These are phyloP conservation scores for Thecaphora thlaspeos DNA, from an alignment of 1,284 basidiomycete genomes.

Conservation along the genomic window DNA sequence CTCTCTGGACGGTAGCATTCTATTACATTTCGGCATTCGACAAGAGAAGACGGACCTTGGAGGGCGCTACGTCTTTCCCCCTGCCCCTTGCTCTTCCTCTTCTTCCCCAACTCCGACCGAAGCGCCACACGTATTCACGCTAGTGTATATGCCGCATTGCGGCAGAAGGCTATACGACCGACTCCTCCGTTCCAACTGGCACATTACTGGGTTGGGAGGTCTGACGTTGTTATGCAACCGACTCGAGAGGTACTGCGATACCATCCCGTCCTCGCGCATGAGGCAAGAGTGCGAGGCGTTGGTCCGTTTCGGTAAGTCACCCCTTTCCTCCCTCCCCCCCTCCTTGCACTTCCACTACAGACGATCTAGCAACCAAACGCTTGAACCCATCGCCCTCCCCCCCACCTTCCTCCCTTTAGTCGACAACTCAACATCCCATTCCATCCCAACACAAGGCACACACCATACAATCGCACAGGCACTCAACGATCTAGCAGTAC, in stretches of 20 bases:
- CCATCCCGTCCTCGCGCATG: background rate
- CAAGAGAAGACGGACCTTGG: background rate
- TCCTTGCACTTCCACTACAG: too few relatives aligned
- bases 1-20: background rate
- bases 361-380: too few relatives aligned
- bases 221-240: slow-evolving; percentile 14
- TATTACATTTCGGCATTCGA: background rate
- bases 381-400: background rate
- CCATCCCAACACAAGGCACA: background rate
- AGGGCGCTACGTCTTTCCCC: background rate
- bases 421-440: background rate
- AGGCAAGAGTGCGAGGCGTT: too few relatives aligned
- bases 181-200: slow-evolving; percentile 7
- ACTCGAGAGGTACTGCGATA: slow-evolving; percentile 10
- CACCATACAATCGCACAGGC: slow-evolving; percentile 15
- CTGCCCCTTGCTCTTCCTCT: too few relatives aligned
- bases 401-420: slow-evolving; percentile 4
- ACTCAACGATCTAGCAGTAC: slow-evolving; percentile 19
- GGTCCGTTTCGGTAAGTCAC: too few relatives aligned
- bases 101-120: slow-evolving; percentile 1
- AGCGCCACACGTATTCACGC: background rate
- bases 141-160: slow-evolving; percentile 37
- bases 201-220: background rate
- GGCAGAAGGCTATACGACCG: slow-evolving; percentile 20
- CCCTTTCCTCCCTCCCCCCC: too few relatives aligned